Evolutionary conservation across 2,329 filamentous ascomycete species (phyloP), one percentile per base, ranked within the genome.

Genomic region (Scedosporium minutisporum): DNA sequence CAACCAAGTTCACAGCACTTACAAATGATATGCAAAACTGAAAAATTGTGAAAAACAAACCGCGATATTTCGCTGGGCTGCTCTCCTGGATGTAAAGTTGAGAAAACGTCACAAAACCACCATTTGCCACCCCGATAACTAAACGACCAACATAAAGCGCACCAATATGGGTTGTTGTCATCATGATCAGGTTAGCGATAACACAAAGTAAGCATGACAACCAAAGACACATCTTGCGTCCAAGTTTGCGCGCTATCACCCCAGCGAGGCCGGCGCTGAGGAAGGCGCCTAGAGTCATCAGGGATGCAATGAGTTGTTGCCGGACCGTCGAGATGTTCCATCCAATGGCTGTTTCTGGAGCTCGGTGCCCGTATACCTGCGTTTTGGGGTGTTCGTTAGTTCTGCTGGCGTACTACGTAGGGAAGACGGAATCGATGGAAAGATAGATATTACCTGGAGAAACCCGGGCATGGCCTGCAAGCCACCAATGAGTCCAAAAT

Each of bases 401-500:
- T 44, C 3, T n/a, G 12, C n/a, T 6, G 41, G 41, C n/a, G 10
- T 44, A 44, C 41, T 27, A 44, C 10, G 7, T 44, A 44, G 10
- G 41, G n/a, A n/a, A 44, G 7, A 44, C 10, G 41, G 41, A n/a
- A 18, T 29, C 12, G 25, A 33, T 9, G 21, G 12, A 18, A 18
- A 18, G 14, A 55, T 12, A n/a, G 3, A 3, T 3, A 27, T 27
- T 21, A 58, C 55, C 55, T 75, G 69, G 4, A 80, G 73, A 57
- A 81, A 81, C 10, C 78, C 79, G 2, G 72, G 69, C 78, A 80
- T 81, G 64, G 78, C 79, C 68, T 81, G 79, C 1, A 81, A 66
- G 44, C 78, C 78, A 27, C 77, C 77, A 59, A 81, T 81, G 29
- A 80, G 70, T 25, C 79, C 78, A 65, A 81, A 82, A 65, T 82